These are phyloP conservation scores for Plasmodium vinckei DNA, from an alignment of 169 alveolate genomes.

Conservation along the genomic window DNA sequence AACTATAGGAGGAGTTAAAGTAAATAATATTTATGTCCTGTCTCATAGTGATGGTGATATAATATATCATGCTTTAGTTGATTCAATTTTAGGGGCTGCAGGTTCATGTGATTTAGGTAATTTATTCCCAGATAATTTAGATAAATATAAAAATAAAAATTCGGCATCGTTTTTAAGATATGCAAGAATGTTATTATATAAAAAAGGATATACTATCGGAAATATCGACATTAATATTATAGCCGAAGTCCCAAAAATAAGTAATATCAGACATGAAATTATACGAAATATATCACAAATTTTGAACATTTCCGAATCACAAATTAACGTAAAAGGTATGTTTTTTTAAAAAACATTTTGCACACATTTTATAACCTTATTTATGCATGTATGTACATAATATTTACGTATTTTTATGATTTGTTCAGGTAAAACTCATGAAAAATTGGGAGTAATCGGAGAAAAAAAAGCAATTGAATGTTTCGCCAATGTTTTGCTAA, in stretches of 20 bases:
- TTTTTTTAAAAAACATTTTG: not conserved
- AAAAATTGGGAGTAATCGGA: constrained; percentile 79
- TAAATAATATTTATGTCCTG: constrained; percentile 76
- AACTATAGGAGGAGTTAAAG: constrained; percentile 83
- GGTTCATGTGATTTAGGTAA: constrained; percentile 90
- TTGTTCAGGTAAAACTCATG: constrained; percentile 66
- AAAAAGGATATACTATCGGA: constrained; percentile 48
- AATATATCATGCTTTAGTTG: constrained; percentile 87
- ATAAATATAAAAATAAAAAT: constrained; percentile 76
- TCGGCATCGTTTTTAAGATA: constrained; percentile 78
- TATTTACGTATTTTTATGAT: not conserved
- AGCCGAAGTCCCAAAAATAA: constrained; percentile 70
- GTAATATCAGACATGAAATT: constrained; percentile 18
- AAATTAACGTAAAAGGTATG: constrained; percentile 76
- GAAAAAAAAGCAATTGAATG: constrained; percentile 81
- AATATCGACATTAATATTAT: constrained; percentile 77
- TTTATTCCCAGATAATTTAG: constrained; percentile 88
- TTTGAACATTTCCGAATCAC: constrained; percentile 40
- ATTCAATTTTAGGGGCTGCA: constrained; percentile 88
- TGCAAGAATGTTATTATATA: constrained; percentile 72
- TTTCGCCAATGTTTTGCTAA: constrained; percentile 76
- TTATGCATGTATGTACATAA: not conserved
- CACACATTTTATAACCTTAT: not conserved
- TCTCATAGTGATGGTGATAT: constrained; percentile 93
- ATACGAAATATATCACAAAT: constrained; percentile 48